Evolutionary conservation across 768 basidiomycete species (phyloP), one percentile per base, ranked within the genome.

Genomic region (Rubroboletus pulcherrimus): DNA sequence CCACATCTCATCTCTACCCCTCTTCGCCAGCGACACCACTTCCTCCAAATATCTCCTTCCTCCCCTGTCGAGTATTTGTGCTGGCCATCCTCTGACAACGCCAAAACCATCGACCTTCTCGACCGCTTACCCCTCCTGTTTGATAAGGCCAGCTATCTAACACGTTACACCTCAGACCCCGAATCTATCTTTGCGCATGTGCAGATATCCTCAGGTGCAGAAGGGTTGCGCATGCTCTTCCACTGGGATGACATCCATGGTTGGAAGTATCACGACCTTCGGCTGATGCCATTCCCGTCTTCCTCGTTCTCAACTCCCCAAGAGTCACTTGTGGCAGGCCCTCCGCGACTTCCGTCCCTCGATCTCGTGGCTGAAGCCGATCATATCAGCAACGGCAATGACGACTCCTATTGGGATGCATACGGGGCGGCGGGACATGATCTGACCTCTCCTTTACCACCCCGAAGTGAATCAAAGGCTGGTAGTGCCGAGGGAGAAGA

Each of bases 221-320:
- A 71, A 39, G 76, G 71, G 2, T 71, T 87, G 58, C 79, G 87
- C 58, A 74, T 91, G 46, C 73, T 89, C 60, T 89, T 91, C 67
- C 81, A 80, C 35, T 89, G 85, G 85, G 81, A 88, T 65, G 72
- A 71, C 19, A 41, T 44, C 7, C 71, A 74, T 10, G 71, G 69
- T 24, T 91, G 89, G 89, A 82, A 76, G 64, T 91, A 87, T 64
- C 86, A 88, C 70, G 85, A 89, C 68, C 70, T 79, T 35, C 74
- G 79, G 37, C 66, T 80, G 63, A 88, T 90, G 85, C 87, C 87
- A 11, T 89, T 89, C 64, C 89, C 89, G 15, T 63, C 74, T 19
- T 63, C 74, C 24, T 68, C 73, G 17, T 68, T 61, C 47, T 43
- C 62, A 4, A 64, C 66, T 2, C 61, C 74, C 2, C 64, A 63